These are phyloP conservation scores for Fonsecaea monophora DNA, from an alignment of 2,329 filamentous ascomycete species.

Conservation along the genomic window DNA sequence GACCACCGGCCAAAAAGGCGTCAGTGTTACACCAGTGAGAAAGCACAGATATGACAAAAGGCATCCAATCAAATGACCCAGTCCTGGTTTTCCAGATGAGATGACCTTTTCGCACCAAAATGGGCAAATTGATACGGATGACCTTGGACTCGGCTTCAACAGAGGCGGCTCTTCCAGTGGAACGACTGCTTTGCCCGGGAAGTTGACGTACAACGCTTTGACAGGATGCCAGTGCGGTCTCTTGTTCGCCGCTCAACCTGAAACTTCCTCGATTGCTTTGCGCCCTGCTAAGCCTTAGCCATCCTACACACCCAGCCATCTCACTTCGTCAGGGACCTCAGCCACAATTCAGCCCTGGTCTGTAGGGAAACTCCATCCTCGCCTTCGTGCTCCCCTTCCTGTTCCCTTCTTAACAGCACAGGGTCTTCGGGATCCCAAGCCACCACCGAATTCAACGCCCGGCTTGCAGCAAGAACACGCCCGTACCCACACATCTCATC, in stretches of 20 bases:
- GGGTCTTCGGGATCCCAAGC: background rate
- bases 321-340: background rate
- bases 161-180: background rate
- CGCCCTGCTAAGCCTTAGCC: background rate
- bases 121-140: conserved; percentile 13
- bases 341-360: background rate
- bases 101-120: conserved; percentile 9
- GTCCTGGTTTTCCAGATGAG: conserved; percentile 1
- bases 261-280: background rate
- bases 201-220: background rate
- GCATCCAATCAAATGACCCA: conserved; percentile 11
- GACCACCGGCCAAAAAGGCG: conserved; percentile 2
- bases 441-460: background rate
- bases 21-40: conserved; percentile 9
- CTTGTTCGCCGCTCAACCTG: background rate
- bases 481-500: background rate
- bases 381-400: background rate
- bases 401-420: background rate
- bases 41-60: conserved; percentile 8
- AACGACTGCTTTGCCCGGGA: background rate
- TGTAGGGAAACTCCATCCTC: background rate
- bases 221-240: background rate
- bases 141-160: background rate
- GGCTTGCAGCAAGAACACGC: background rate
- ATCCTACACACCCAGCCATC: background rate